Evolutionary conservation across 2,329 filamentous ascomycete species (phyloP), one percentile per base, ranked within the genome.

Genomic region (Myriosclerotinia scirpicola): DNA sequence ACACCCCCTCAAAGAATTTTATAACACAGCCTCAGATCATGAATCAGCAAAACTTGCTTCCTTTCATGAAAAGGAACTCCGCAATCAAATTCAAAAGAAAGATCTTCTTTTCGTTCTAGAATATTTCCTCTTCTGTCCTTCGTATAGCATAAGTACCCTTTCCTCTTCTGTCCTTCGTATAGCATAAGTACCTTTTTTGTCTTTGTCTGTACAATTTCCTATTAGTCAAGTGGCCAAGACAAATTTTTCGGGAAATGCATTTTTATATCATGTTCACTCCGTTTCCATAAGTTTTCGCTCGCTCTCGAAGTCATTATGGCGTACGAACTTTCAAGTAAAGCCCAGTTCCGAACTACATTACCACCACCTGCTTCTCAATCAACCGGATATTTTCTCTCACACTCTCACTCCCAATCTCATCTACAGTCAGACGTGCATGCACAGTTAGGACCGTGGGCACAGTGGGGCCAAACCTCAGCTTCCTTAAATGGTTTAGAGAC

Each of bases 401-500:
- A 58, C 5, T 59, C 53, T 3, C 26, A 26, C 34, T 56, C 54
- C 22, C 54, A 38, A 36, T 58, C 34, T 52, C 53, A 65, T 15
- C n/a, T 46, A 26, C 30, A 40, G 30, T 38, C 30, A 20, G 50
- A 20, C 17, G 44, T 36, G 1, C 44, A 26, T 38, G 44, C 58
- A 26, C 34, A 38, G n/a, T 50, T 61, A 38, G 63, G 44, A 17
- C 42, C 63, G 30, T 65, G 53, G 53, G 34, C 54, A 46, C 26
- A 65, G 34, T 56, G 63, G 34, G 53, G 54, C 4, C 54, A 58
- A 11, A 30, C 44, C 9, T 65, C 63, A 11, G 54, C 63, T 65
- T 59, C 54, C 9, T 6, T 63, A 8, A 46, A 20, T 65, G 44
- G 42, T 20, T 46, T 36, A 34, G 42, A 50, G 12, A 30, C 22